Percentiles rank a stretch among this genome's conserved stretches.
Evolutionary conservation across 345 rosid species (phyloP).

Genomic region (Eucalyptus dawsonii): DNA sequence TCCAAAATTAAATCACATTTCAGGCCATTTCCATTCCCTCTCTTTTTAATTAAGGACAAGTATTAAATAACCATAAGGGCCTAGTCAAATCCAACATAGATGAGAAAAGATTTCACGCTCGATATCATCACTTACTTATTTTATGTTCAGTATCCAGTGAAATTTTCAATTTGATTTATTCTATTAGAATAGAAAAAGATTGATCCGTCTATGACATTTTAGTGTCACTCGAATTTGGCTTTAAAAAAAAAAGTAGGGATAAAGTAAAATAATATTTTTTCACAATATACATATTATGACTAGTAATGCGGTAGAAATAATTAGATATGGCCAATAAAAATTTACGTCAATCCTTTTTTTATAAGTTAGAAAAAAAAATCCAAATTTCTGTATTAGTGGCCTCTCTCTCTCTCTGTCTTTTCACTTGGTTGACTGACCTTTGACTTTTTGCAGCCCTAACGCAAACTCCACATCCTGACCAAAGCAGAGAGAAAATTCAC

Average conservation of each 20-base stretch:
- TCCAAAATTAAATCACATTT: background rate
- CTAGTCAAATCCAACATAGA: background rate
- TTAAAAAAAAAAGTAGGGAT: fast-evolving
- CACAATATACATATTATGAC: too few relatives aligned
- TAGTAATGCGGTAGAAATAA: too few relatives aligned
- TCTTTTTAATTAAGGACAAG: background rate
- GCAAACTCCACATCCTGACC: background rate
- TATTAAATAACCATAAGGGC: background rate
- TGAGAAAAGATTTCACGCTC: background rate
- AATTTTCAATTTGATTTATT: too few relatives aligned
- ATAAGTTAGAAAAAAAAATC: background rate
- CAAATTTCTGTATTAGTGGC: background rate
- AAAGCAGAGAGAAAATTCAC: background rate
- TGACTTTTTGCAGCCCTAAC: background rate
- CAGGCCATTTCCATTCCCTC: background rate
- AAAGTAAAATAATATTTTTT: too few relatives aligned
- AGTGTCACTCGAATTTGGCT: fast-evolving
- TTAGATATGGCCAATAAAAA: background rate
- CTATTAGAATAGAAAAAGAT: too few relatives aligned
- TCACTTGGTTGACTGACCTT: background rate
- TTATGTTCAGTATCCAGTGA: too few relatives aligned
- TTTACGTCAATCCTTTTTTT: background rate
- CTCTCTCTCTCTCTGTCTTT: background rate
- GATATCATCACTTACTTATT: background rate
- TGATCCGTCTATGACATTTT: fast-evolving